Conservation (phyloP, 1,284 basidiomycete species). For the Ustilago lituana region DNA sequence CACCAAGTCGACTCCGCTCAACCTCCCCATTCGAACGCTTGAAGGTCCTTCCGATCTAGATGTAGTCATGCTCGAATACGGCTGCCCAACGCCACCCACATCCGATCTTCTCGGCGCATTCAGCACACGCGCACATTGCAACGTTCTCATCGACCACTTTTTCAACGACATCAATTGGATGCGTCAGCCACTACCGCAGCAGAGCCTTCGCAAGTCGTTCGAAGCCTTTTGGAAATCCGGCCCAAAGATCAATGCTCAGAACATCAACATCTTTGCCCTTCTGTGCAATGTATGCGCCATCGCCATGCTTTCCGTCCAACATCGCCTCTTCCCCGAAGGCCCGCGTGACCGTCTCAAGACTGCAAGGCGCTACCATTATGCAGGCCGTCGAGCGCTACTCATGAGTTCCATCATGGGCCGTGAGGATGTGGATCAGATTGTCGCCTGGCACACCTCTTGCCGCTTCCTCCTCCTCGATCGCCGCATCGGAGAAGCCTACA, state of each 20-base stretch:
- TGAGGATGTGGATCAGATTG: constrained; percentile 56
- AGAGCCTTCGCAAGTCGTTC: constrained; percentile 41
- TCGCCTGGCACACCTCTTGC: constrained; percentile 48
- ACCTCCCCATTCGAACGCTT: constrained; percentile 38
- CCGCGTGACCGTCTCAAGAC: constrained; percentile 43
- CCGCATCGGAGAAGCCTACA: constrained; percentile 56
- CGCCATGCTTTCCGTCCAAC: constrained; percentile 36
- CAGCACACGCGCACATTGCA: constrained; percentile 41
- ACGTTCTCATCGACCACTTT: constrained; percentile 53
- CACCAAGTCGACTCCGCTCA: constrained; percentile 36
- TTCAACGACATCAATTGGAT: constrained; percentile 62
- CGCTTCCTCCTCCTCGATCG: constrained; percentile 60
- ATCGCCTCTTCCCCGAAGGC: constrained; percentile 30
- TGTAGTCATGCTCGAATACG: constrained; percentile 55
- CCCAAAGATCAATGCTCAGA: constrained; percentile 49
- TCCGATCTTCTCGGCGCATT: constrained; percentile 47
- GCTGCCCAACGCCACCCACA: constrained; percentile 40
- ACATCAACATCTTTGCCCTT: constrained; percentile 59
- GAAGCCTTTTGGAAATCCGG: constrained; percentile 49
- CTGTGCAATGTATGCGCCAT: constrained; percentile 52
- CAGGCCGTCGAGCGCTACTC: constrained; percentile 44
- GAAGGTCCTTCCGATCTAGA: constrained; percentile 50
- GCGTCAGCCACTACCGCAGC: constrained; percentile 53
- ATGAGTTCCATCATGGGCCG: constrained; percentile 51
- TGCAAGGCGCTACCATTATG: constrained; percentile 46